These are phyloP conservation scores for Beauveria sp. DNA, from an alignment of 2,329 filamentous ascomycete species.

Conservation along the genomic window DNA sequence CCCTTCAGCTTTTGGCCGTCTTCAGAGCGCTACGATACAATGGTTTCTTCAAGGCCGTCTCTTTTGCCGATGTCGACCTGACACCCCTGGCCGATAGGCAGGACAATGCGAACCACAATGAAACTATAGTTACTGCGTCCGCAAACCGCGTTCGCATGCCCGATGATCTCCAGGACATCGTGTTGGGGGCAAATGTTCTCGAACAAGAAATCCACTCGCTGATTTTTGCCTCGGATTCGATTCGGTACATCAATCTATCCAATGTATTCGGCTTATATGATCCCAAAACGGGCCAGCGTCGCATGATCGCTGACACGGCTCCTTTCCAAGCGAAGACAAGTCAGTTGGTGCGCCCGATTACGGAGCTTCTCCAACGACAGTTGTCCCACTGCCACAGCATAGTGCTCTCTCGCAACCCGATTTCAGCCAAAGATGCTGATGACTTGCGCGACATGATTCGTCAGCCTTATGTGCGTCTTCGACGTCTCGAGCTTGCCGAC, in stretches of 20 bases:
- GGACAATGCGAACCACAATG: conserved; percentile 33
- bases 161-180: conserved; percentile 39
- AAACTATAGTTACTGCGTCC: conserved; percentile 44
- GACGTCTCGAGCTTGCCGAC: conserved; percentile 41
- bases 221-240: conserved; percentile 47
- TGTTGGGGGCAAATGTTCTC: conserved; percentile 42
- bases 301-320: conserved; percentile 17
- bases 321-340: conserved; percentile 21
- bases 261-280: conserved; percentile 30
- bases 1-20: conserved; percentile 47
- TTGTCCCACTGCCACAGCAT: conserved; percentile 44
- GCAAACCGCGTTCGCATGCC: conserved; percentile 43
- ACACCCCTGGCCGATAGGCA: conserved; percentile 29
- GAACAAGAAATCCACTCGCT: conserved; percentile 51
- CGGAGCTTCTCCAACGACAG: conserved; percentile 41
- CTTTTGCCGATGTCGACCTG: conserved; percentile 45
- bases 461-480: conserved; percentile 32
- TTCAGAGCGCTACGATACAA: conserved; percentile 51
- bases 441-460: conserved; percentile 37
- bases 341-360: conserved; percentile 40
- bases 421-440: conserved; percentile 39
- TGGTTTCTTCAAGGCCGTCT: conserved; percentile 52
- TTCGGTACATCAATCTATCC: conserved; percentile 46
- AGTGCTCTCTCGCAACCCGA: conserved; percentile 40
- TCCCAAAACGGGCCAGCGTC: conserved; percentile 16